phyloP scores from a whole-genome alignment of 2,329 filamentous ascomycete species.

The Fusarium duplospermum region DNA sequence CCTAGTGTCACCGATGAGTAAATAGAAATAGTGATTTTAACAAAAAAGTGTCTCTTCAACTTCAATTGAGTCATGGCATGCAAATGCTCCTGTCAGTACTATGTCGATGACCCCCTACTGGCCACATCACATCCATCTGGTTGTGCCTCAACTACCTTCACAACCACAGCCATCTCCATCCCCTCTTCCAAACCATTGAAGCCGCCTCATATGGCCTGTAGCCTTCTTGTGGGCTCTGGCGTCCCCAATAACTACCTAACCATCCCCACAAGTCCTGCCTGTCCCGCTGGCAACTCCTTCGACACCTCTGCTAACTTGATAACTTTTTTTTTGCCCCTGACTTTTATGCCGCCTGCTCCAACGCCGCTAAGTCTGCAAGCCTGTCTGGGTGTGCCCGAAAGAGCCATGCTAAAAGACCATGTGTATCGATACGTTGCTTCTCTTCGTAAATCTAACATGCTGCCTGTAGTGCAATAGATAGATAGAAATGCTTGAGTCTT shows the following conservation, averaged over 20 bases:
- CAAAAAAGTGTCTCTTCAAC: not conserved
- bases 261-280: constrained; percentile 37
- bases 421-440: constrained; percentile 14
- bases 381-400: constrained; percentile 39
- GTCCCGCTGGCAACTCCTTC: constrained; percentile 28
- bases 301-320: constrained; percentile 35
- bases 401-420: constrained; percentile 34
- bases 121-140: not conserved
- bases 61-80: constrained; percentile 2
- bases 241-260: constrained; percentile 17
- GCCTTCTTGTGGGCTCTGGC: not conserved
- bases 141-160: not conserved
- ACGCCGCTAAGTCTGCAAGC: constrained; percentile 42
- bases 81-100: constrained; percentile 9
- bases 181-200: not conserved
- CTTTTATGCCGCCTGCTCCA: constrained; percentile 42
- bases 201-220: constrained; percentile 9
- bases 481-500: constrained; percentile 21
- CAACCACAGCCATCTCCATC: not conserved
- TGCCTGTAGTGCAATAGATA: not conserved
- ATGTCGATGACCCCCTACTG: not conserved
- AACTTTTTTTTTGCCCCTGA: constrained; percentile 39
- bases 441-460: constrained; percentile 15
- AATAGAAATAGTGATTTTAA: not conserved
- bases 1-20: not conserved